These are phyloP conservation scores for Purpureocillium lavendulum DNA, from an alignment of 2,329 filamentous ascomycete genomes.

Conservation along the genomic window DNA sequence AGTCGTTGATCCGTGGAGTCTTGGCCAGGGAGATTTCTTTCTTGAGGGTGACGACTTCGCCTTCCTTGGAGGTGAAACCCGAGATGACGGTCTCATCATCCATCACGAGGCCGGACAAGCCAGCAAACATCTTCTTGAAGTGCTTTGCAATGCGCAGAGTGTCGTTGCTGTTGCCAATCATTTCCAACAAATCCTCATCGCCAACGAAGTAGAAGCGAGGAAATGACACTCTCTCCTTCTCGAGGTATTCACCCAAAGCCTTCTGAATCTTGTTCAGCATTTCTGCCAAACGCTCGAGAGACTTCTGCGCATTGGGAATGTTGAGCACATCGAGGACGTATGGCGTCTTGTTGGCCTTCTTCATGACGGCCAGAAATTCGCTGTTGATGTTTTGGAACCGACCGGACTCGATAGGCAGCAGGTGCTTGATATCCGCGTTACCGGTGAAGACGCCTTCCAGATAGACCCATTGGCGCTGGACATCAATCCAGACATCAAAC, in stretches of 20 bases:
- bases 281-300: slow-evolving; percentile 90
- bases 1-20: slow-evolving; percentile 96
- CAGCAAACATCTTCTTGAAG: slow-evolving; percentile 99
- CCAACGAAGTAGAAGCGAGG: slow-evolving; percentile 99
- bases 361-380: slow-evolving; percentile 98
- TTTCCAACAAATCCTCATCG: slow-evolving; percentile 95
- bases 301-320: slow-evolving; percentile 93
- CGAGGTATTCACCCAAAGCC: slow-evolving; percentile 94
- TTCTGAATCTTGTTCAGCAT: slow-evolving; percentile 99
- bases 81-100: slow-evolving; percentile 85
- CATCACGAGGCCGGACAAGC: slow-evolving; percentile 81
- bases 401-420: slow-evolving; percentile 91
- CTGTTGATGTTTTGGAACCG: slow-evolving; percentile 99
- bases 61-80: slow-evolving; percentile 92
- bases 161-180: slow-evolving; percentile 99
- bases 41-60: slow-evolving; percentile 78
- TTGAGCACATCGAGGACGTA: slow-evolving; percentile 93
- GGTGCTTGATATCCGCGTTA: slow-evolving; percentile 97
- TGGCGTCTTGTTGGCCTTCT: slow-evolving; percentile 95
- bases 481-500: slow-evolving; percentile 99
- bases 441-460: slow-evolving; percentile 97
- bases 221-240: slow-evolving; percentile 95
- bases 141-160: slow-evolving; percentile 94
- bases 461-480: slow-evolving; percentile 99
- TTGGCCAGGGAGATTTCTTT: slow-evolving; percentile 88